Evolutionary conservation across 164 flowering plant genomes (phyloP), one percentile per base, ranked within the genome.

Genomic region (Aristolochia contorta): DNA sequence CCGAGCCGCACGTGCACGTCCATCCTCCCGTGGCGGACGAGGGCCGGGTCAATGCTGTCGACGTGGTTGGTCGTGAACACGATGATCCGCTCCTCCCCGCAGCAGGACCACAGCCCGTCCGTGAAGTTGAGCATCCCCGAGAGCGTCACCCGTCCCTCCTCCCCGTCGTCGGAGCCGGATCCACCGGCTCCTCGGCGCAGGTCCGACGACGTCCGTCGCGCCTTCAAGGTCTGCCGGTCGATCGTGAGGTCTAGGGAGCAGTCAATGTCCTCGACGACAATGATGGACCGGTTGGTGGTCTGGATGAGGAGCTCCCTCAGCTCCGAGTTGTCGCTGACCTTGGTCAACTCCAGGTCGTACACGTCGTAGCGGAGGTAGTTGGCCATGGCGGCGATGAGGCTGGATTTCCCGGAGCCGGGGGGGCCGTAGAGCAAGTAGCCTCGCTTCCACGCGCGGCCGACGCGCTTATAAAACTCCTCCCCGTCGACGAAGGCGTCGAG

Each of bases 191-290:
- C n/a, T n/a, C n/a, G n/a, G n/a, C n/a, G n/a, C n/a, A n/a, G n/a
- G n/a, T n/a, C n/a, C n/a, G n/a, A n/a, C n/a, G n/a, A n/a, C 23
- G 60, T 6, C 47, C 57, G 55, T 64, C 23, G 30, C 43, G 57
- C 16, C 55, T n/a, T 37, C 30, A 25, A 30, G 16, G 15, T 19
- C 5, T 6, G 45, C 76, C 75, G 20, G 57, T 80, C 79, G 0
- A 78, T 73, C 19, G 85, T 84, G 2, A 80, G 70, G 55, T 85
- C 79, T 3, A 80, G 70, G 1, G 87, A 81, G 65, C 91, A 85
- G 54, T 85, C 91, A n/a, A 85, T 85, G 58, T 85, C 91, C 50
- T 85, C 91, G 20, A 85, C 81, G 15, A 85, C 87, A 18, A 85
- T 81, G 22, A 85, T 78, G 4, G 87, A 81, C 0, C 78, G 74